Percentiles rank a stretch among this genome's conserved stretches.
These are phyloP conservation scores for Ulmus americana DNA, from an alignment of 331 rosid species.

Conservation along the genomic window DNA sequence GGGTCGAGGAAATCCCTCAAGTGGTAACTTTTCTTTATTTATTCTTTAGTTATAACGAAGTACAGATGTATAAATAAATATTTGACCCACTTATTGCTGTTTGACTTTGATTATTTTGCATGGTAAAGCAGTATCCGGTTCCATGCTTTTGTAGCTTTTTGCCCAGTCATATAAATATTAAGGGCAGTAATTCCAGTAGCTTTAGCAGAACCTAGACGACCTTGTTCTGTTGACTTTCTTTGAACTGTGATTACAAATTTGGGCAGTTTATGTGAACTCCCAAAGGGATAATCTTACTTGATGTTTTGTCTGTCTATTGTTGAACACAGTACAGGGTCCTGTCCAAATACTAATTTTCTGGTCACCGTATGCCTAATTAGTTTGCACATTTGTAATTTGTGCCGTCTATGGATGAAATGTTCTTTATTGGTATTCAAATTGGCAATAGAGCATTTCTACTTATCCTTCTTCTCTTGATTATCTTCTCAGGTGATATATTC, in stretches of 20 bases:
- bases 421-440: background rate
- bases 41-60: background rate
- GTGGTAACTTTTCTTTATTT: conserved; percentile 39
- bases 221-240: background rate
- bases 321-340: background rate
- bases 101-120: background rate
- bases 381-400: no score
- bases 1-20: conserved; percentile 71
- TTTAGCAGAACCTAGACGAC: background rate
- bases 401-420: no score
- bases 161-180: background rate
- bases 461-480: conserved; percentile 11
- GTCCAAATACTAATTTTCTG: background rate
- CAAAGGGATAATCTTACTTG: background rate
- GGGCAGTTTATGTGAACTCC: background rate
- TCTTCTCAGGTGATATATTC: conserved; percentile 56
- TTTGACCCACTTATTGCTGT: conserved; percentile 2
- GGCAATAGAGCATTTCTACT: background rate
- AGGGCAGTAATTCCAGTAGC: background rate
- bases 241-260: background rate
- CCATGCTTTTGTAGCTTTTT: background rate
- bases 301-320: background rate
- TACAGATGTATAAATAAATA: background rate
- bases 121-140: background rate
- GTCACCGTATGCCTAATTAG: background rate